Percentiles rank a stretch among this genome's conserved stretches.
phyloP scores from a whole-genome alignment of 352 stramenopile genomes.

The Pythium coloratum region DNA sequence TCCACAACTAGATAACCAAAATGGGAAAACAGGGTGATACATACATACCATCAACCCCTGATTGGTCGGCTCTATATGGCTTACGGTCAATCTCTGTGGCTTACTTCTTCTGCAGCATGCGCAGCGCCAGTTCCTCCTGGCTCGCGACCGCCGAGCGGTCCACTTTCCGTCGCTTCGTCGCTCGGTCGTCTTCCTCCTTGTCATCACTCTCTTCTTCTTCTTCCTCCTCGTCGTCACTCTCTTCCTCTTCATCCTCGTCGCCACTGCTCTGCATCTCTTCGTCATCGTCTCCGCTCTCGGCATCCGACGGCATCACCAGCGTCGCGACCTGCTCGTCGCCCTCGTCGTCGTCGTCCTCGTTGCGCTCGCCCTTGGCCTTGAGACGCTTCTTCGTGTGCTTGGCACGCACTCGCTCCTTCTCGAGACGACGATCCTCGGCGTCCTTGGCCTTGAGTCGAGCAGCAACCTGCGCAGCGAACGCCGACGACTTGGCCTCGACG shows the following conservation, averaged over 20 bases:
- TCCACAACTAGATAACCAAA: not conserved
- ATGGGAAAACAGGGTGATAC: not conserved
- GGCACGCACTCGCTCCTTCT: constrained; percentile 87
- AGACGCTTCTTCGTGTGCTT: constrained; percentile 90
- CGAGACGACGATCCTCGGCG: constrained; percentile 67
- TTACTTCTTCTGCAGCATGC: constrained; percentile 66
- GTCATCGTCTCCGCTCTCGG: constrained; percentile 33
- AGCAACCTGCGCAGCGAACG: constrained; percentile 63
- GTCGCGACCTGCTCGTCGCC: constrained; percentile 37
- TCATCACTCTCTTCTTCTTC: constrained; percentile 28
- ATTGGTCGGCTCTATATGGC: not conserved
- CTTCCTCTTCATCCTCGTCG: constrained; percentile 25
- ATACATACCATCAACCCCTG: not conserved
- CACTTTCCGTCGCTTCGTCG: constrained; percentile 38
- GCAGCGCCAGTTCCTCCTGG: constrained; percentile 80
- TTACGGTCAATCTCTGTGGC: not conserved
- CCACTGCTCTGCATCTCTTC: constrained; percentile 35
- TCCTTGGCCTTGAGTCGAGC: constrained; percentile 79
- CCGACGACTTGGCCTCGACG: constrained; percentile 62
- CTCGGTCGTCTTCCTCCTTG: constrained; percentile 20
- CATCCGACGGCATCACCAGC: constrained; percentile 23
- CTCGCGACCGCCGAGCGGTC: constrained; percentile 50
- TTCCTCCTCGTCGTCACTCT: constrained; percentile 25
- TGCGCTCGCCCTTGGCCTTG: constrained; percentile 76
- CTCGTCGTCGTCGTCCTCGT: constrained; percentile 13